These are phyloP conservation scores for Tuber indicum DNA, from an alignment of 495 filamentous ascomycete species.

Conservation along the genomic window DNA sequence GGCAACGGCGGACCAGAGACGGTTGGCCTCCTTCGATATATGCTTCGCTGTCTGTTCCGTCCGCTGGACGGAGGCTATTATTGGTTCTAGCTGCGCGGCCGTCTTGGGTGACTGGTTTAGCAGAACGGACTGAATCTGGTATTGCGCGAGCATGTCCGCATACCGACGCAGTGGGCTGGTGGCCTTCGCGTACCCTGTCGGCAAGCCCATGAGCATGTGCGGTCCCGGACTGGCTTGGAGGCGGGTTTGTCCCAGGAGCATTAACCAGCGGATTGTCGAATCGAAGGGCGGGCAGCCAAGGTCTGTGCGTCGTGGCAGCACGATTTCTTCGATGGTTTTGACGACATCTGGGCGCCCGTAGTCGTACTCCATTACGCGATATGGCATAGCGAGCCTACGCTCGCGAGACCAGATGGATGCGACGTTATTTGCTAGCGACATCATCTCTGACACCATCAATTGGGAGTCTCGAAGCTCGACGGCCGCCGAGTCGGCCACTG, in stretches of 20 bases:
- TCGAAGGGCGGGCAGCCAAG: constrained; percentile 35
- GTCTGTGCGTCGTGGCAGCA: constrained; percentile 41
- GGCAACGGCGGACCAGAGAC: constrained; percentile 59
- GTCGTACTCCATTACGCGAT: constrained; percentile 60
- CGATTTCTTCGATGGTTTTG: constrained; percentile 38
- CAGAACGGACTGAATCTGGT: constrained; percentile 81
- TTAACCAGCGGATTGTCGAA: constrained; percentile 43
- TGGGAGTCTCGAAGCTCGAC: background rate
- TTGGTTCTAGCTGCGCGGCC: constrained; percentile 21
- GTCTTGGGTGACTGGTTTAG: constrained; percentile 52
- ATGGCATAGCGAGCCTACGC: constrained; percentile 72
- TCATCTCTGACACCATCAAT: constrained; percentile 55
- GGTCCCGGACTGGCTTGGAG: constrained; percentile 47
- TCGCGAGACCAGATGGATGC: constrained; percentile 66
- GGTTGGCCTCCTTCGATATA: constrained; percentile 43
- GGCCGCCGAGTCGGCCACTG: constrained; percentile 18
- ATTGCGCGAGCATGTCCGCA: constrained; percentile 76
- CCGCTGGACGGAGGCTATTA: constrained; percentile 42
- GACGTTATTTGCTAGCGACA: constrained; percentile 71
- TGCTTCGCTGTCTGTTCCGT: constrained; percentile 42
- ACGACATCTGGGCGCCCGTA: constrained; percentile 48
- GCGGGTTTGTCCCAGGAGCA: constrained; percentile 50
- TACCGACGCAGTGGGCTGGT: constrained; percentile 85
- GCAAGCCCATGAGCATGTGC: constrained; percentile 57
- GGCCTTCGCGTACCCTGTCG: constrained; percentile 63